Percentiles rank a stretch among this genome's conserved stretches.
Conservation (phyloP, 352 stramenopile genomes). For the Phytophthora chlamydospora region DNA sequence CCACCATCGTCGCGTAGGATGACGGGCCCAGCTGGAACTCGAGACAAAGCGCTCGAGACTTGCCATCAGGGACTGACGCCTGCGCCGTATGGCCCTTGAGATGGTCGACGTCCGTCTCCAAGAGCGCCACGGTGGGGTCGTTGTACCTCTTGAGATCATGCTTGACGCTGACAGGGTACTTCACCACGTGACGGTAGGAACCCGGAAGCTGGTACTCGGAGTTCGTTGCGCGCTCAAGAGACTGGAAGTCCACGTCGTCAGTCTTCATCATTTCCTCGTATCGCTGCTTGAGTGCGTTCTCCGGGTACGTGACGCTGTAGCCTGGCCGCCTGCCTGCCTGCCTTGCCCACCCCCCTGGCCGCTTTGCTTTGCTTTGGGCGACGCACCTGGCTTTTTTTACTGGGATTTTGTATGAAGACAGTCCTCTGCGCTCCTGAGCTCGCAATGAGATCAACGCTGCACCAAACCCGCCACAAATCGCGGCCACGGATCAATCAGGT, state of each 20-base stretch:
- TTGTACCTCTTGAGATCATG: slow-evolving; percentile 94
- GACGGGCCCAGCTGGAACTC: slow-evolving; percentile 87
- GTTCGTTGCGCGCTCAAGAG: slow-evolving; percentile 68
- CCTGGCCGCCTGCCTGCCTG: slow-evolving; percentile 65
- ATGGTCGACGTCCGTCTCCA: slow-evolving; percentile 94
- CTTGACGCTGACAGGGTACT: slow-evolving; percentile 87
- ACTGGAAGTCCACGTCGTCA: slow-evolving; percentile 75
- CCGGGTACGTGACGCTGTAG: slow-evolving; percentile 89
- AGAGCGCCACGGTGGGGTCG: slow-evolving; percentile 91
- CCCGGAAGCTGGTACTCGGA: slow-evolving; percentile 93
- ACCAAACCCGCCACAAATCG: slow-evolving; percentile 45
- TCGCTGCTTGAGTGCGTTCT: slow-evolving; percentile 76
- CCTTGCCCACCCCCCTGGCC: slow-evolving; percentile 7
- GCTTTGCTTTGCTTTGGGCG: slow-evolving; percentile 1
- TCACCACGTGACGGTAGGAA: slow-evolving; percentile 94
- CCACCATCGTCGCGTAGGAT: slow-evolving; percentile 95
- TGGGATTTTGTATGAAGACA: slow-evolving; percentile 33
- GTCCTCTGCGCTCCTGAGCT: slow-evolving; percentile 1
- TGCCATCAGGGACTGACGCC: slow-evolving; percentile 63
- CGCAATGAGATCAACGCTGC: background rate
- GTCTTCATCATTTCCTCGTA: slow-evolving; percentile 68
- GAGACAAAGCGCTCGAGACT: slow-evolving; percentile 73
- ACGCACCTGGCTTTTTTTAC: slow-evolving; percentile 30
- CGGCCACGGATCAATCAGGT: slow-evolving; percentile 33
- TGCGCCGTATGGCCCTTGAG: slow-evolving; percentile 45